Evolutionary conservation across 2,329 filamentous ascomycete genomes (phyloP).

Genomic region (Aspergillus sp.): DNA sequence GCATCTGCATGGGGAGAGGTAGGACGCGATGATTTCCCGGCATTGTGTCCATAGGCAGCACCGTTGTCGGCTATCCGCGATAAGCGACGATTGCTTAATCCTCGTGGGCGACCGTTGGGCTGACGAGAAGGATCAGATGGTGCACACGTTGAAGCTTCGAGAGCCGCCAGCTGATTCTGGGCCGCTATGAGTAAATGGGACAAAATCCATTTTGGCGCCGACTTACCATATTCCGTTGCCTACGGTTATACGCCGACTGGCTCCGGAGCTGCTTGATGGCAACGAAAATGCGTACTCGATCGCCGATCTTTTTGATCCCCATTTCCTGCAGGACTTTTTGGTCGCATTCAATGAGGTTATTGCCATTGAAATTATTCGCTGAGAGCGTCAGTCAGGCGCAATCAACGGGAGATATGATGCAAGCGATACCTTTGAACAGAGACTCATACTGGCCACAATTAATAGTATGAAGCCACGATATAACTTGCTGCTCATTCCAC

Average conservation of each 20-base stretch:
- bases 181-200: slow-evolving; percentile 8
- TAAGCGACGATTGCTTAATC: slow-evolving; percentile 52
- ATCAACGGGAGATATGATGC: no score
- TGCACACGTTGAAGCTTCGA: slow-evolving; percentile 54
- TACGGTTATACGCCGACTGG: slow-evolving; percentile 64
- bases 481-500: slow-evolving; percentile 87
- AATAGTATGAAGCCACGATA: slow-evolving; percentile 81
- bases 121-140: slow-evolving; percentile 58
- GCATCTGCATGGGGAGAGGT: slow-evolving; percentile 48
- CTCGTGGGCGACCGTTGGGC: slow-evolving; percentile 45
- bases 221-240: slow-evolving; percentile 75
- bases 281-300: slow-evolving; percentile 82
- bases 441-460: slow-evolving; percentile 91
- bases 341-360: slow-evolving; percentile 94
- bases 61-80: slow-evolving; percentile 38
- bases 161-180: slow-evolving; percentile 72
- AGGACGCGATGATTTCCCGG: slow-evolving; percentile 55
- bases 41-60: slow-evolving; percentile 31
- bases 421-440: slow-evolving; percentile 63
- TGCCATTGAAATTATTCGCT: slow-evolving; percentile 93
- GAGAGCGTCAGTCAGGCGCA: slow-evolving; percentile 12
- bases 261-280: slow-evolving; percentile 75
- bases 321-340: slow-evolving; percentile 94
- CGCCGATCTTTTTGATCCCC: slow-evolving; percentile 95
- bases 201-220: no score